phyloP scores from a whole-genome alignment of 106 monocot species.

The Acanthochlamys bracteata region DNA sequence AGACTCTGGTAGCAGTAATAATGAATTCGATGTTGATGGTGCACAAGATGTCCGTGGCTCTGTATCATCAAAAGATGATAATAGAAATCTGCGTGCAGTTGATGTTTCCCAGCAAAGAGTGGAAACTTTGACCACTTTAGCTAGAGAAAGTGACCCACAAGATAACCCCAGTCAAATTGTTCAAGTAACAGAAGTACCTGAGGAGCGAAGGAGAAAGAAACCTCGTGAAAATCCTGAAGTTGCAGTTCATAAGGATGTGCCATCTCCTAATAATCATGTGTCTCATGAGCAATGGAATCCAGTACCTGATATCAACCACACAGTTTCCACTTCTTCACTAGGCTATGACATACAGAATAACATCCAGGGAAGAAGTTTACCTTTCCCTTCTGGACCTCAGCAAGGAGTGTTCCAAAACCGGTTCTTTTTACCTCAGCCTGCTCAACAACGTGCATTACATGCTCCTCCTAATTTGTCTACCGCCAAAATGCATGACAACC shows the following conservation, averaged over 20 bases:
- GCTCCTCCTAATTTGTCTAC: constrained; percentile 17
- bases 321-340: constrained; percentile 11
- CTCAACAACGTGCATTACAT: constrained; percentile 7
- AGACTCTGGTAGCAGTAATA: constrained; percentile 45
- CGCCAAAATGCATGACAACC: constrained; percentile 24
- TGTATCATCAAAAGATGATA: constrained; percentile 27
- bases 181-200: constrained; percentile 9
- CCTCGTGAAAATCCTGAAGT: constrained; percentile 12
- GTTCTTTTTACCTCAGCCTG: constrained; percentile 17
- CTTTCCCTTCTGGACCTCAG: constrained; percentile 18
- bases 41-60: constrained; percentile 43
- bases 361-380: constrained; percentile 1
- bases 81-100: constrained; percentile 3
- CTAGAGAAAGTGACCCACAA: constrained; percentile 5
- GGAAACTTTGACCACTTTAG: constrained; percentile 10
- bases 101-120: neutral
- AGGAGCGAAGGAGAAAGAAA: constrained; percentile 34
- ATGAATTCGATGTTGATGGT: constrained; percentile 48
- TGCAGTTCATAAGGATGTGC: constrained; percentile 3
- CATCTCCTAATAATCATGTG: constrained; percentile 6
- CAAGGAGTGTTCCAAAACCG: constrained; percentile 20
- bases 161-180: constrained; percentile 19
- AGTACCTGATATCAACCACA: constrained; percentile 34
- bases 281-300: constrained; percentile 19
- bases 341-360: constrained; percentile 12